phyloP scores from a whole-genome alignment of 805 yeast genomes.

The Candida verbasci region DNA sequence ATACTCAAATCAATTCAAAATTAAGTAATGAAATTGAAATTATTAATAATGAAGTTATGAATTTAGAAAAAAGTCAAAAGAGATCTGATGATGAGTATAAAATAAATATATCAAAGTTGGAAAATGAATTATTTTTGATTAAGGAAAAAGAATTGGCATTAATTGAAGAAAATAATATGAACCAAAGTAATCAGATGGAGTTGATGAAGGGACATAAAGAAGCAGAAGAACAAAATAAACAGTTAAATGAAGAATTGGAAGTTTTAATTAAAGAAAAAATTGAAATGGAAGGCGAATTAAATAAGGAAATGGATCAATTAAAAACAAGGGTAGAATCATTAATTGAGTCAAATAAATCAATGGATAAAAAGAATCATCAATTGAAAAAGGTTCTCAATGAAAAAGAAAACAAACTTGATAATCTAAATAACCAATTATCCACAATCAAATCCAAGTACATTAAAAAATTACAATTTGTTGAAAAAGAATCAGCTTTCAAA shows the following conservation, averaged over 20 bases:
- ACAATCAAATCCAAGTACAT: constrained; percentile 1
- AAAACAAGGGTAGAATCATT: not conserved
- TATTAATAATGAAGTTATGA: not conserved
- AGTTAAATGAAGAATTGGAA: not conserved
- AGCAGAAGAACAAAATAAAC: too few species aligned
- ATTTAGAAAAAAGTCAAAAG: not conserved
- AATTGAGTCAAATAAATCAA: not conserved
- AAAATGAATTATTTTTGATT: constrained; percentile 1
- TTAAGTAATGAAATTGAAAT: not conserved
- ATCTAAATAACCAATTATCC: not conserved
- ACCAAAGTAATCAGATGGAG: not conserved
- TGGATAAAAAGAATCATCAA: constrained; percentile 2
- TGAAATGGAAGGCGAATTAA: not conserved
- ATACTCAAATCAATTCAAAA: not conserved
- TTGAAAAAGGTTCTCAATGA: not conserved
- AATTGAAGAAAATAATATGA: not conserved
- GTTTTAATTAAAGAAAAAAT: not conserved
- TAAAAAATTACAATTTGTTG: constrained; percentile 3
- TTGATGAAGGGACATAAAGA: not conserved
- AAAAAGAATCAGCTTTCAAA: constrained; percentile 1
- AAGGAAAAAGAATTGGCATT: constrained; percentile 3
- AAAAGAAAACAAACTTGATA: not conserved
- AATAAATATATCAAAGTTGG: not conserved
- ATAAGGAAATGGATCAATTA: not conserved
- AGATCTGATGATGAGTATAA: not conserved